phyloP scores from a whole-genome alignment of 106 monocot species.

The Apostasia shenzhenica region DNA sequence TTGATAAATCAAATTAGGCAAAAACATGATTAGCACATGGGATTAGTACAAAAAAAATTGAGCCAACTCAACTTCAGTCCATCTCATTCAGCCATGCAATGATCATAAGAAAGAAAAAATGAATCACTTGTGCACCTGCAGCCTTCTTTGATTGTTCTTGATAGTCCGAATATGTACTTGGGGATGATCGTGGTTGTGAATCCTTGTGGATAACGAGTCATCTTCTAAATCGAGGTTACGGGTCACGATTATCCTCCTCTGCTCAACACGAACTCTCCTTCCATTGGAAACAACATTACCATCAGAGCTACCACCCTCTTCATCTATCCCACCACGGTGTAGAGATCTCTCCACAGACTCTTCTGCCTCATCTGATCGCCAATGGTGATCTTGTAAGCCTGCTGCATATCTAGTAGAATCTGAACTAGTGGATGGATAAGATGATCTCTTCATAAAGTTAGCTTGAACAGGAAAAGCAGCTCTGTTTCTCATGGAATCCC shows the following conservation, averaged over 20 bases:
- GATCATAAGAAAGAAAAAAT: too few species aligned
- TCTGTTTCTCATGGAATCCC: background rate
- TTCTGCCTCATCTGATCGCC: background rate
- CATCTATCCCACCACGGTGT: background rate
- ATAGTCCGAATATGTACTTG: conserved; percentile 1
- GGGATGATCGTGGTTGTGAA: background rate
- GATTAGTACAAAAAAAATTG: too few species aligned
- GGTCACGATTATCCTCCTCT: conserved; percentile 15
- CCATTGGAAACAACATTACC: background rate
- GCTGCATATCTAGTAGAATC: background rate
- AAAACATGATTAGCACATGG: too few species aligned
- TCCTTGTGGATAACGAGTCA: background rate
- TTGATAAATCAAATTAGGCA: too few species aligned
- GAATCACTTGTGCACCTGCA: background rate
- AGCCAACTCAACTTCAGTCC: too few species aligned
- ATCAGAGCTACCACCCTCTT: conserved; percentile 2
- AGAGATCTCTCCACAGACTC: background rate
- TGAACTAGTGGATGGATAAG: too few species aligned
- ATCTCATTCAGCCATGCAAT: too few species aligned
- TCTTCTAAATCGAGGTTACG: conserved; percentile 1
- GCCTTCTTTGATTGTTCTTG: conserved; percentile 5
- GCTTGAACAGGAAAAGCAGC: background rate
- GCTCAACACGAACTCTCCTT: conserved; percentile 16
- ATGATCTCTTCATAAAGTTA: too few species aligned
- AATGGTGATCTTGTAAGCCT: background rate